A percentile compares a stretch with the other conserved stretches of the same genome.
Conservation (phyloP, 2,329 filamentous ascomycete species). For the Penicillium nordicum region DNA sequence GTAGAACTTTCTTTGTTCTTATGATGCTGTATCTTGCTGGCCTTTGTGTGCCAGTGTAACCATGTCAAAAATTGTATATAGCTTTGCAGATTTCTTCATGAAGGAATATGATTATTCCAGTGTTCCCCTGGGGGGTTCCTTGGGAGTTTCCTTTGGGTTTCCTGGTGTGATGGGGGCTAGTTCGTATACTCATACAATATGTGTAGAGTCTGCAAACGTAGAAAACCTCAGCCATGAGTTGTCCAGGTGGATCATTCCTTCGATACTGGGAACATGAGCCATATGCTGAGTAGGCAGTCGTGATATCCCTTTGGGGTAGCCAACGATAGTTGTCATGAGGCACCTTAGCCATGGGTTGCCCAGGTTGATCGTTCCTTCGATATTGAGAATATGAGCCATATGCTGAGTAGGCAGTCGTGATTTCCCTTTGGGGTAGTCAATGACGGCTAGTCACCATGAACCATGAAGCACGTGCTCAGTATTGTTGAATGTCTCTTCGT, state of each 20-base stretch:
- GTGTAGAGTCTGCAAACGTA: not conserved
- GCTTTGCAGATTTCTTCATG: not conserved
- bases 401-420: not conserved
- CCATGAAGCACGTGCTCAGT: not conserved
- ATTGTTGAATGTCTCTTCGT: not conserved
- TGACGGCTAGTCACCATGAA: not conserved
- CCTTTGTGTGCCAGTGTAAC: not conserved
- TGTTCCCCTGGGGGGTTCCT: too few species aligned
- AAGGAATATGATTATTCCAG: not conserved
- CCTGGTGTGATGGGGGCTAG: not conserved
- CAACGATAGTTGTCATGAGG: not conserved
- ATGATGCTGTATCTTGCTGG: not conserved
- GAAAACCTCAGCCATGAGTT: not conserved
- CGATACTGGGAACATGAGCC: not conserved
- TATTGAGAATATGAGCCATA: not conserved
- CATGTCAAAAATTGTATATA: not conserved
- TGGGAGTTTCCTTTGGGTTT: not conserved
- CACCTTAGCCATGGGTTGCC: not conserved
- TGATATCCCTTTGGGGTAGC: not conserved
- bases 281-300: not conserved
- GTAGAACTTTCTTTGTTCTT: not conserved
- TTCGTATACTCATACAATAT: not conserved
- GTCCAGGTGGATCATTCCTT: not conserved
- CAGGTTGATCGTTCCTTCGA: not conserved
- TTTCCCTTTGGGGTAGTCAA: not conserved